Evolutionary conservation across 441 rosid species (phyloP), one percentile per base, ranked within the genome.

Genomic region (Brassica hybrid): DNA sequence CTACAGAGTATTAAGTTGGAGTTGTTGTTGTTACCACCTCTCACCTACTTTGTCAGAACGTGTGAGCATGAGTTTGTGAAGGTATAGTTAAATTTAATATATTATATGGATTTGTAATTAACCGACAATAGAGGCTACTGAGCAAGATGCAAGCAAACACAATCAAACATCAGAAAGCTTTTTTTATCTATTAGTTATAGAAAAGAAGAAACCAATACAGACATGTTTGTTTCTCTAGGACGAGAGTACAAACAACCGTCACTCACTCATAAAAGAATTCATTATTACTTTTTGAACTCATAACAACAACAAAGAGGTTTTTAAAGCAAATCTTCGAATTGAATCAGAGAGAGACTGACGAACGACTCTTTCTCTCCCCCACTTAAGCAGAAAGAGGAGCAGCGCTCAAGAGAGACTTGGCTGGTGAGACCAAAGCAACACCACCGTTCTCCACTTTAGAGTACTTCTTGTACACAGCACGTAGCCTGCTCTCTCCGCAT

Each of bases 391-490:
- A 13, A 48, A n/a, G 56, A n/a, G 56, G 56, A 57, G 75, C 54
- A 57, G 52, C 21, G 19, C 32, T 43, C 74, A 80, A 60, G 21
- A 80, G 69, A 79, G 79, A 43, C 82, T 86, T 88, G 21, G 92
- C 86, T 8, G 96, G 86, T 10, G 88, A 78, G 60, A 84, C 75
- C 80, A 87, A 25, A 0, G 98, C 88, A 19, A 93, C 98, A 2
- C 82, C 81, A 13, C 87, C 95, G 27, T 82, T 67, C 76, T 83
- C 76, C 1, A 87, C 52, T 57, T 60, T 79, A 0, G 92, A 87
- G 82, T 93, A 95, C 82, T 93, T 95, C 79, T 71, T 85, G 83
- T 81, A 80, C 45, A 91, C 90, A 7, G 83, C 91, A 58, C 88
- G 84, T 48, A 96, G 84, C 71, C 83, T 89, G 36, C 73, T 84